Evolutionary conservation across 106 monocot species (phyloP).

Genomic region (Cymbidium sinense): DNA sequence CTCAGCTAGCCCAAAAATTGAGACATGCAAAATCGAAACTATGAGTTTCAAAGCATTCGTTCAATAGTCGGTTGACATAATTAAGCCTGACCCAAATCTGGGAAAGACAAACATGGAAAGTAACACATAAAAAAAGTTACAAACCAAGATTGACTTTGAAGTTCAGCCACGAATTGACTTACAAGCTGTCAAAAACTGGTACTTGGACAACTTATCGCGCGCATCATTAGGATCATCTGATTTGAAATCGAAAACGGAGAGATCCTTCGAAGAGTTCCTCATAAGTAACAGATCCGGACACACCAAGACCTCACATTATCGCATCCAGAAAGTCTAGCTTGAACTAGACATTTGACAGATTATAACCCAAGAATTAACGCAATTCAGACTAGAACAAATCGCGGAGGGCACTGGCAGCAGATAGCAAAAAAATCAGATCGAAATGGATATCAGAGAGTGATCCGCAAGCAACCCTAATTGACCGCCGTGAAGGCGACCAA

Average conservation of each 20-base stretch:
- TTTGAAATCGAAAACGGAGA: conserved; percentile 5
- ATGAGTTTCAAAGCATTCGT: not conserved
- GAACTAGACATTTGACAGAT: not conserved
- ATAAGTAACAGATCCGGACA: not conserved
- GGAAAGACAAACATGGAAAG: not conserved
- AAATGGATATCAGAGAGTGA: not conserved
- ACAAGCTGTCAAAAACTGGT: conserved; percentile 3
- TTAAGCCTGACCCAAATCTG: not conserved
- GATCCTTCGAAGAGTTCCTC: conserved; percentile 5
- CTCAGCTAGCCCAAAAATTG: not conserved
- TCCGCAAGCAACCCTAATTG: conserved; percentile 2
- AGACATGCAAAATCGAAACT: not conserved
- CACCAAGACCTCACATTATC: not conserved
- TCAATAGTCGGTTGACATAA: not conserved
- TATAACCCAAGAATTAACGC: not conserved
- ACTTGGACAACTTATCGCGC: not conserved
- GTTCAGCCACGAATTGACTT: not conserved
- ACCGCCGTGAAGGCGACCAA: not conserved
- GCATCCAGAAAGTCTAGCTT: not conserved
- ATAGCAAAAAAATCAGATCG: not conserved
- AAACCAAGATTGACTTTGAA: not conserved
- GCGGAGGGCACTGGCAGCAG: not conserved
- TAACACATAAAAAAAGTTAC: not conserved
- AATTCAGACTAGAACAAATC: not conserved
- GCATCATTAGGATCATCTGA: not conserved